Conservation (phyloP, 2,329 filamentous ascomycete genomes). For the Periconia macrospinosa region DNA sequence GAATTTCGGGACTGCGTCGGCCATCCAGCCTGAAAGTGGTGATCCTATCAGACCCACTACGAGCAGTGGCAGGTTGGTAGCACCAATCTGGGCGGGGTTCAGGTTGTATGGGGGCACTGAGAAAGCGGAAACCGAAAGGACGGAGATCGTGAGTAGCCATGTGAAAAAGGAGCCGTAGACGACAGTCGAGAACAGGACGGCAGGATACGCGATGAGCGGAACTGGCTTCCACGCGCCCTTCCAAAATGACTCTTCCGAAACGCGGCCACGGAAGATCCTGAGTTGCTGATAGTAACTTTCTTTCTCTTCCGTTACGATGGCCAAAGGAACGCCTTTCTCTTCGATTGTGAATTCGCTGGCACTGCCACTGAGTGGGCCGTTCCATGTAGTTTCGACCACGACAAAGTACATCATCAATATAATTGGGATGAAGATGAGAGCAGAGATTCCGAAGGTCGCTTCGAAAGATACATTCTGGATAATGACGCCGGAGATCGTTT, state of each 20-base stretch:
- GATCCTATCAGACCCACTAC: constrained; percentile 79
- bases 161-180: constrained; percentile 89
- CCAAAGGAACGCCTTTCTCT: constrained; percentile 27
- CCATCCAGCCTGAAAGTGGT: constrained; percentile 68
- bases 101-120: constrained; percentile 79
- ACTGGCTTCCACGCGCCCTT: constrained; percentile 59
- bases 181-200: constrained; percentile 77
- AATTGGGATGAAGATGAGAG: constrained; percentile 47
- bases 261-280: constrained; percentile 30
- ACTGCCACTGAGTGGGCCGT: constrained; percentile 20
- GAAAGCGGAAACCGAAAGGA: constrained; percentile 86
- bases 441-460: constrained; percentile 48
- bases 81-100: constrained; percentile 78
- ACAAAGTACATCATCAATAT: constrained; percentile 49
- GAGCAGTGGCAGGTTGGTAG: constrained; percentile 76
- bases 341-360: constrained; percentile 22
- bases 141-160: constrained; percentile 89
- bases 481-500: constrained; percentile 49
- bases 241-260: constrained; percentile 36
- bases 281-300: constrained; percentile 28
- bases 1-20: constrained; percentile 70
- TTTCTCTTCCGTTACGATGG: constrained; percentile 18
- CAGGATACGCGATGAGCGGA: constrained; percentile 80
- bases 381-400: constrained; percentile 49
- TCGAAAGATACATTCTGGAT: constrained; percentile 45